Base-by-base conservation (phyloP, 768 basidiomycete species). In the Amanita polypyramis region DNA sequence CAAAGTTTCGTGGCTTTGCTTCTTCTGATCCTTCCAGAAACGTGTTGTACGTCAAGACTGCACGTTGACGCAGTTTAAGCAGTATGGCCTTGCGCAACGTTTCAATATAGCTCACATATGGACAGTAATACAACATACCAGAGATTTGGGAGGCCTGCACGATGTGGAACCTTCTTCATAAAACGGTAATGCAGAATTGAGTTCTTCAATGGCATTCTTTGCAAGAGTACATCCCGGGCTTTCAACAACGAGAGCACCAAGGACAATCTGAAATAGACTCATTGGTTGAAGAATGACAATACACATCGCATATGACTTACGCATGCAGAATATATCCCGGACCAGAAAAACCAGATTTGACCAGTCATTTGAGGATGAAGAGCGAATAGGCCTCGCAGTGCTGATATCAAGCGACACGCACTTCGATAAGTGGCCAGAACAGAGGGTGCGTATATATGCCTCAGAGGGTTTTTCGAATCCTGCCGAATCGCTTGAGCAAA, bases 271-370 rank as follows among this genome's bases (percentile, higher is more conserved):
- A 40, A 25, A 15, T 21, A 19, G 5, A 38, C 15, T 10, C 27
- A 2, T 39, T 58, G 32, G 63, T 37, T 63, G 53, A 59, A 62
- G 39, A 25, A 6, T 12, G 4, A 41, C 20, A 15, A 19, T 2
- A n/a, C 15, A 35, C n/a, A 29, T 29, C 12, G 8, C 12, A 19
- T 9, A 21, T 41, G 11, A 66, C 70, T 42, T 54, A 77, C 76
- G 47, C 73, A 73, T 14, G 76, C 63, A 2, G 73, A 71, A 50
- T 73, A 76, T 38, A 72, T 56, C 1, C 63, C 62, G 0, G 73
- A 70, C 76, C 76, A 77, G 57, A 76, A 75, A 54, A 67, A 74
- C 73, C 75, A 76, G 7, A 62, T 57, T 33, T 59, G 54, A 20
- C 65, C 56, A 5, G 64, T 57, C 2, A 62, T 56, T 9, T 45